Conservation (phyloP, 495 filamentous ascomycete genomes). For the Trichoderma erinaceum region DNA sequence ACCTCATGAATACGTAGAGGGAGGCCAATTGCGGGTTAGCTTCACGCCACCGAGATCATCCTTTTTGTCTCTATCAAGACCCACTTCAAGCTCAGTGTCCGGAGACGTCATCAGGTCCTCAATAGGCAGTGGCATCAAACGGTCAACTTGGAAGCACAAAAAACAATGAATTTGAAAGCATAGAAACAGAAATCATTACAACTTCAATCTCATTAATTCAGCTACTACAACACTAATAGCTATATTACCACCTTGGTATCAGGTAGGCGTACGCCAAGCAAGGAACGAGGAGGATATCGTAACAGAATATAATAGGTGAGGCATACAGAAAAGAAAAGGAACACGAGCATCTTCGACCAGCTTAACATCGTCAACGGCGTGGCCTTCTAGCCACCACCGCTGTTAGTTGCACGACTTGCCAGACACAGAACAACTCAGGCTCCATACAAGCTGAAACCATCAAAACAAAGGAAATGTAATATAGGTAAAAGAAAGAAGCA, state of each 20-base stretch:
- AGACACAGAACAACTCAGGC: too few relatives aligned
- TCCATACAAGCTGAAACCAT: neutral
- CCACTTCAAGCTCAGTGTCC: neutral
- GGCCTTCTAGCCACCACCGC: neutral
- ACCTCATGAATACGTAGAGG: neutral
- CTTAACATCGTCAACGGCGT: neutral
- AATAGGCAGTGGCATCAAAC: too few relatives aligned
- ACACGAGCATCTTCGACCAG: neutral
- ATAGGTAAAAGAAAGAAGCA: neutral
- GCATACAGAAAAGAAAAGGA: neutral
- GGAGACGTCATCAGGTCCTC: neutral
- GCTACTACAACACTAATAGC: neutral
- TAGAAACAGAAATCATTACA: neutral
- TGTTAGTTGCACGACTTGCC: too few relatives aligned
- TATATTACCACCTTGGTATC: neutral
- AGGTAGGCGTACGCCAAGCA: neutral
- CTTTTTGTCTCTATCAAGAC: neutral
- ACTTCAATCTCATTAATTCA: neutral
- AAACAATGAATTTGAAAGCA: neutral
- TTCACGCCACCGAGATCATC: conserved; percentile 5
- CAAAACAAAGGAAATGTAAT: neutral
- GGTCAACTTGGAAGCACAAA: neutral
- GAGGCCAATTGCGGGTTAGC: neutral
- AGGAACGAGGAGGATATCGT: neutral
- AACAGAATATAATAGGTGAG: too few relatives aligned